Conservation (phyloP, 257 asterid genomes). For the Ehretia macrophylla region DNA sequence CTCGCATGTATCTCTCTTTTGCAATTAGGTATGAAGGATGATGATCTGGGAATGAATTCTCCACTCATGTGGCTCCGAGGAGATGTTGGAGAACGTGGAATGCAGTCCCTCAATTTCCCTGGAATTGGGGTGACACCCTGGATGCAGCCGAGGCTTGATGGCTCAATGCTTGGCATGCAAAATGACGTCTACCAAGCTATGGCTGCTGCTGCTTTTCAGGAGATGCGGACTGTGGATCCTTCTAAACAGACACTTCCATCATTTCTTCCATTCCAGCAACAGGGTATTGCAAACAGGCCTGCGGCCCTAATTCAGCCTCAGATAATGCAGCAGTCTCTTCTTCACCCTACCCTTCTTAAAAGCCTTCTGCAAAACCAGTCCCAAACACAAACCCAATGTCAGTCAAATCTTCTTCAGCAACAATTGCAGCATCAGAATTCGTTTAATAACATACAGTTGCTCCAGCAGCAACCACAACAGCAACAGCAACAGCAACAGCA, state of each 20-base stretch:
- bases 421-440: conserved; percentile 50
- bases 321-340: conserved; percentile 38
- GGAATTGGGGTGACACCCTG: conserved; percentile 60
- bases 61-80: conserved; percentile 56
- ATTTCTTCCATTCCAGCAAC: conserved; percentile 59
- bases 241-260: conserved; percentile 46
- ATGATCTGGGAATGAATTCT: conserved; percentile 56
- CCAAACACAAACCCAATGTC: conserved; percentile 26
- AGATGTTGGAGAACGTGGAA: conserved; percentile 41
- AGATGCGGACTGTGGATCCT: conserved; percentile 47
- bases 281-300: conserved; percentile 21
- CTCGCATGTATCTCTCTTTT: too few species aligned
- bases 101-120: conserved; percentile 50
- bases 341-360: conserved; percentile 33
- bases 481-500: conserved; percentile 24
- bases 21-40: conserved; percentile 48
- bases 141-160: conserved; percentile 62
- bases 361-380: conserved; percentile 29
- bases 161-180: conserved; percentile 51
- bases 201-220: conserved; percentile 70
- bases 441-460: conserved; percentile 30
- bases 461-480: conserved; percentile 29
- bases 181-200: conserved; percentile 65
- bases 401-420: conserved; percentile 43
- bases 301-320: conserved; percentile 35